These are phyloP conservation scores for Debaryomyces coudertii DNA, from an alignment of 1,139 yeast species.

Conservation along the genomic window DNA sequence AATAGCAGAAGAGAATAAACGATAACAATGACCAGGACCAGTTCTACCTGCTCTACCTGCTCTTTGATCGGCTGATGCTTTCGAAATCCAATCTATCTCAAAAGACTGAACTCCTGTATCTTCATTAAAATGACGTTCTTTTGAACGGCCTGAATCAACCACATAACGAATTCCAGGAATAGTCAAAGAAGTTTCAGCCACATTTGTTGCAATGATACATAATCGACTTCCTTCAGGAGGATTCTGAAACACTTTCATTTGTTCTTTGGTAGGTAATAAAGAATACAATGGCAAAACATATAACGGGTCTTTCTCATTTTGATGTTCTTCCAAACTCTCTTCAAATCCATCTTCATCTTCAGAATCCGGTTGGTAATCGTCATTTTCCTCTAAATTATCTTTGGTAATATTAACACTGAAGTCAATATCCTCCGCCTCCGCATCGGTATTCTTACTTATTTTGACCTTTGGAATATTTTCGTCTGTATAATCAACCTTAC, in stretches of 20 bases:
- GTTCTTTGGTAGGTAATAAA: slow-evolving; percentile 87
- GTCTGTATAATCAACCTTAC: slow-evolving; percentile 20
- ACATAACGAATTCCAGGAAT: slow-evolving; percentile 96
- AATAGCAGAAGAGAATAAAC: slow-evolving; percentile 93
- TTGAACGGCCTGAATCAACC: slow-evolving; percentile 92
- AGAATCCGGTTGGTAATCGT: slow-evolving; percentile 34
- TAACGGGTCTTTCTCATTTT: slow-evolving; percentile 77
- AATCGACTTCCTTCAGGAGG: slow-evolving; percentile 87
- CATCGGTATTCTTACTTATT: slow-evolving; percentile 62
- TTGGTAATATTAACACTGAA: slow-evolving; percentile 59
- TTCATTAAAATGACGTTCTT: slow-evolving; percentile 82
- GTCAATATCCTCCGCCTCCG: slow-evolving; percentile 89
- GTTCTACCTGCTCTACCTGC: slow-evolving; percentile 99
- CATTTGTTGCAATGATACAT: slow-evolving; percentile 95
- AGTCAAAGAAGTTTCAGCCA: slow-evolving; percentile 96
- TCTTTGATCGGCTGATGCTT: slow-evolving; percentile 95
- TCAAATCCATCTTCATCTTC: slow-evolving; percentile 92
- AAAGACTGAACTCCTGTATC: slow-evolving; percentile 91
- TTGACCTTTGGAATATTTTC: slow-evolving; percentile 49
- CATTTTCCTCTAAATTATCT: slow-evolving; percentile 35
- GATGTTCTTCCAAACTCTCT: slow-evolving; percentile 74
- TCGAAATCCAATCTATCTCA: slow-evolving; percentile 89
- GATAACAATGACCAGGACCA: slow-evolving; percentile 97
- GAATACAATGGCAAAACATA: slow-evolving; percentile 93
- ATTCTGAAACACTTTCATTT: slow-evolving; percentile 85